Percentiles rank a stretch among this genome's conserved stretches.
Evolutionary conservation across 306 rosid genomes (phyloP).

Genomic region (Amphicarpaea edgeworthii): DNA sequence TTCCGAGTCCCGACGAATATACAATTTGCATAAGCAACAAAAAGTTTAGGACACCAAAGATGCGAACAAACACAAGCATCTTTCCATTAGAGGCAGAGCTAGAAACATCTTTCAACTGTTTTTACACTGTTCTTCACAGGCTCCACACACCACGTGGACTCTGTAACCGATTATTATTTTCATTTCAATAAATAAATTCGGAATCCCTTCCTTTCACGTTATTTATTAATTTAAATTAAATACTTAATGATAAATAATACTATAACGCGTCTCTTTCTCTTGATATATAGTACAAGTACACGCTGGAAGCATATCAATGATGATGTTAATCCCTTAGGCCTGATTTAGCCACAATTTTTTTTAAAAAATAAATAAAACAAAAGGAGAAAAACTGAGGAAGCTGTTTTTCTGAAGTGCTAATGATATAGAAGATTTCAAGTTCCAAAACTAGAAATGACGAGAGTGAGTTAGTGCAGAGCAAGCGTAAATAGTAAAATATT

Average conservation of each 20-base stretch:
- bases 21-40: conserved; percentile 36
- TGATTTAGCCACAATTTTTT: background rate
- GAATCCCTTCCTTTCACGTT: background rate
- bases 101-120: conserved; percentile 4
- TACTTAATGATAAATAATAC: background rate
- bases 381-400: background rate
- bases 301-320: conserved; percentile 28
- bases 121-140: background rate
- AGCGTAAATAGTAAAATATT: conserved; percentile 33
- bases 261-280: background rate
- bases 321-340: background rate
- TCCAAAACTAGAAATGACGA: background rate
- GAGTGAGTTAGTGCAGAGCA: conserved; percentile 12
- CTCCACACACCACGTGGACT: conserved; percentile 36
- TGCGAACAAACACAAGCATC: conserved; percentile 23
- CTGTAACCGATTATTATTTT: background rate
- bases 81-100: background rate
- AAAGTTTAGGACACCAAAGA: conserved; percentile 40
- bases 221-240: background rate
- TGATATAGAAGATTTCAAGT: background rate
- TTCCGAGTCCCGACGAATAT: conserved; percentile 24
- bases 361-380: background rate
- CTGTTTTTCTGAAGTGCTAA: too few relatives aligned
- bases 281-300: background rate
- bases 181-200: background rate